These are phyloP conservation scores for Cladosporium halotolerans DNA, from an alignment of 2,329 filamentous ascomycete species.

Conservation along the genomic window DNA sequence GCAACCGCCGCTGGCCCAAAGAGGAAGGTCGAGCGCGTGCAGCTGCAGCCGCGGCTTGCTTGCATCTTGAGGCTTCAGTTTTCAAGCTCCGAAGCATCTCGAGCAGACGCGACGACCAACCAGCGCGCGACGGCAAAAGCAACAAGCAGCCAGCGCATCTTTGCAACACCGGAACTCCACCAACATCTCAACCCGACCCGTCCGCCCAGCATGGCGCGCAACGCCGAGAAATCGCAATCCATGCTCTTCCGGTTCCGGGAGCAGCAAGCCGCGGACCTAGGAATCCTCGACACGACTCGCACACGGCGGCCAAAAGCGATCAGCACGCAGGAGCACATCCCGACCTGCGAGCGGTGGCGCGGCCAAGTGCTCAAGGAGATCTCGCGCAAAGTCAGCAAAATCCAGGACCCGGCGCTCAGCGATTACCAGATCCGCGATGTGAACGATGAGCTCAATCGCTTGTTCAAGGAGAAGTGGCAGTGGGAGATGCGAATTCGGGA, in stretches of 20 bases:
- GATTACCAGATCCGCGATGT: slow-evolving; percentile 97
- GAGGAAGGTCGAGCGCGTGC: background rate
- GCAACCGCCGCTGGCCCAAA: background rate
- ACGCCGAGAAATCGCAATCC: slow-evolving; percentile 97
- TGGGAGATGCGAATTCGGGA: slow-evolving; percentile 97
- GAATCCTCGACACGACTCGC: slow-evolving; percentile 88
- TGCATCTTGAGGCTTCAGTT: background rate
- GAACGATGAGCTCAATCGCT: slow-evolving; percentile 98
- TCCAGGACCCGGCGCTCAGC: slow-evolving; percentile 84
- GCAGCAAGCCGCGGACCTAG: slow-evolving; percentile 89
- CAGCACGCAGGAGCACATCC: slow-evolving; percentile 76
- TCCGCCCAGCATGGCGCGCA: slow-evolving; percentile 60
- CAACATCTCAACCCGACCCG: background rate
- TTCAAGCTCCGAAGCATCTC: slow-evolving; percentile 1
- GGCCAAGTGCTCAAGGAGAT: slow-evolving; percentile 97
- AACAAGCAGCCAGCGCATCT: background rate
- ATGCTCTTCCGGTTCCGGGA: slow-evolving; percentile 99
- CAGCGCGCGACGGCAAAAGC: background rate
- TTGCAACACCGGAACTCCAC: background rate
- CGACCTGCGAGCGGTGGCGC: slow-evolving; percentile 92
- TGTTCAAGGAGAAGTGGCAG: slow-evolving; percentile 98
- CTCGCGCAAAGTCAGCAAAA: slow-evolving; percentile 89
- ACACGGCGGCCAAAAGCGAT: slow-evolving; percentile 87
- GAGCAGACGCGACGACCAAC: background rate
- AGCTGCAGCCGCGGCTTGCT: background rate